Evolutionary conservation across 2,329 filamentous ascomycete genomes (phyloP).

Genomic region (Penicillium occitanis): DNA sequence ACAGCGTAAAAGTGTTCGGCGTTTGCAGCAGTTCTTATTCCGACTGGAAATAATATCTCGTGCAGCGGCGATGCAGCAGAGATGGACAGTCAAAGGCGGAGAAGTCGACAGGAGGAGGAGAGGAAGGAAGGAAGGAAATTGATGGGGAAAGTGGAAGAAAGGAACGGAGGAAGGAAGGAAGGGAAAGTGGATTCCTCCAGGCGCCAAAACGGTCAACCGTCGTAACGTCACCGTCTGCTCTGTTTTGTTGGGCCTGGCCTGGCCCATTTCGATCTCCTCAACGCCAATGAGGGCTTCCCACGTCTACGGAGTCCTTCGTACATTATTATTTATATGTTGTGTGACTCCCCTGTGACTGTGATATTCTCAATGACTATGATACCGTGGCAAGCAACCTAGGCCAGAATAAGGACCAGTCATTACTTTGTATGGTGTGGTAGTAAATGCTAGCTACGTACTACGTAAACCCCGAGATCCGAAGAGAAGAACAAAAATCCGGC

Average conservation of each 20-base stretch:
- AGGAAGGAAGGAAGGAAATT: background rate
- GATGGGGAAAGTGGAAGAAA: background rate
- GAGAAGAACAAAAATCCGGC: background rate
- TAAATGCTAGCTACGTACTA: background rate
- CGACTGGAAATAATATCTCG: background rate
- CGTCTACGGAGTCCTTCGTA: conserved; percentile 16
- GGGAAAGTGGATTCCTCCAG: conserved; percentile 23
- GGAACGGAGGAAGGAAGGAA: background rate
- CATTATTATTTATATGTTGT: background rate
- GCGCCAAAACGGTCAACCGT: conserved; percentile 1
- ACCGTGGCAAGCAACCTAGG: background rate
- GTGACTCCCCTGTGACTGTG: background rate
- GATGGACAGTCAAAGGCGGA: background rate
- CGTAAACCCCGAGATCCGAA: background rate
- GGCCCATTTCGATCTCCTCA: conserved; percentile 7
- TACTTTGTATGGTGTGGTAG: background rate
- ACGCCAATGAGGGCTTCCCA: conserved; percentile 34
- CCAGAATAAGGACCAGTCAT: background rate
- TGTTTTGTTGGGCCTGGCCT: conserved; percentile 22
- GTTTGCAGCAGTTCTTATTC: conserved; percentile 8
- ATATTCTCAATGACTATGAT: background rate
- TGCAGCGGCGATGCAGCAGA: background rate
- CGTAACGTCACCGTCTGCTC: conserved; percentile 4
- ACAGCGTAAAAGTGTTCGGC: background rate
- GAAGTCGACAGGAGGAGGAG: background rate